Conservation (phyloP, 208 protist species). For the Blastocrithidia nonstop region DNA sequence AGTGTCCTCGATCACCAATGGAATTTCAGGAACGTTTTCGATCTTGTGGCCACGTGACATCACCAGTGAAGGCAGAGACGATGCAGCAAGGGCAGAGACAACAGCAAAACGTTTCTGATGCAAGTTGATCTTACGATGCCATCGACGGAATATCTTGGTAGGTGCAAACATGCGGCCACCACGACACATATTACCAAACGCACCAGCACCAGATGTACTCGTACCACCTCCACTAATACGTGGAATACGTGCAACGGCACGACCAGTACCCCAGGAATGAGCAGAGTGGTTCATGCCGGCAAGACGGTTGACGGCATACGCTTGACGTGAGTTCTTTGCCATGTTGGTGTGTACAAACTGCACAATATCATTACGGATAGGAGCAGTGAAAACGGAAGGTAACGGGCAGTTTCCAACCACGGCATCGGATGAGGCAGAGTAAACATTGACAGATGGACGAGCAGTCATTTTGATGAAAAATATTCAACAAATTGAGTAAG, state of each 20-base stretch:
- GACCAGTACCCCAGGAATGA: slow-evolving; percentile 99
- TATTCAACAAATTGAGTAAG: neutral
- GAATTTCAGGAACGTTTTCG: slow-evolving; percentile 89
- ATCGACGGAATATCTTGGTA: slow-evolving; percentile 95
- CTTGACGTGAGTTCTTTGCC: slow-evolving; percentile 96
- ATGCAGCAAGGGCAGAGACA: slow-evolving; percentile 95
- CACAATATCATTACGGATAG: slow-evolving; percentile 75
- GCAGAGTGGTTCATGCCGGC: slow-evolving; percentile 96
- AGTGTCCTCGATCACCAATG: slow-evolving; percentile 91
- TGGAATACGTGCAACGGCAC: slow-evolving; percentile 99
- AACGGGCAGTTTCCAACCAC: slow-evolving; percentile 59
- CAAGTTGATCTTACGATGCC: slow-evolving; percentile 95
- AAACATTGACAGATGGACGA: slow-evolving; percentile 78
- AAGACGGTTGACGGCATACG: slow-evolving; percentile 90
- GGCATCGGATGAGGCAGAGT: slow-evolving; percentile 62
- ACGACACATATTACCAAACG: slow-evolving; percentile 99
- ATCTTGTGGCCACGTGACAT: slow-evolving; percentile 97
- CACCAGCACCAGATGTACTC: slow-evolving; percentile 95
- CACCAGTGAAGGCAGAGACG: slow-evolving; percentile 91
- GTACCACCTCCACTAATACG: slow-evolving; percentile 97
- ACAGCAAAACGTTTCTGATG: slow-evolving; percentile 96
- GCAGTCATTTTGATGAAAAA: slow-evolving; percentile 33
- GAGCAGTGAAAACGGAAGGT: slow-evolving; percentile 72
- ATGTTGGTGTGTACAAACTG: slow-evolving; percentile 95
- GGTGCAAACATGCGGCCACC: slow-evolving; percentile 98